Conservation (phyloP, 2,329 filamentous ascomycete genomes). For the Phaeosphaeriaceae sp. region DNA sequence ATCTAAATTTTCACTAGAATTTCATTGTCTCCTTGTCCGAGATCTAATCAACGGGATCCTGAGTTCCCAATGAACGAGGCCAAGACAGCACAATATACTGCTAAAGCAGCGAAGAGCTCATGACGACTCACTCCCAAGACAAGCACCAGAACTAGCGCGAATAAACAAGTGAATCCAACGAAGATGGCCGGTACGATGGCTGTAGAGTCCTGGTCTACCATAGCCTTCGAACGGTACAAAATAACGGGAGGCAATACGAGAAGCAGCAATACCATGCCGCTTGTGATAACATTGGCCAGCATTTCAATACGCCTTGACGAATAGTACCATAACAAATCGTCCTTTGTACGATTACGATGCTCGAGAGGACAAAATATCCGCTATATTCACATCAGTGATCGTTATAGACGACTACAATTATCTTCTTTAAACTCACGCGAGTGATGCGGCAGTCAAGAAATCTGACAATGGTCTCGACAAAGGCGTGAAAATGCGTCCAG, state of each 20-base stretch:
- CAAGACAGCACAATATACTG: conserved; percentile 48
- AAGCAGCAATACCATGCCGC: conserved; percentile 47
- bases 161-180: conserved; percentile 50
- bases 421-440: no score
- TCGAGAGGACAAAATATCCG: conserved; percentile 42
- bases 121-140: conserved; percentile 44
- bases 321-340: conserved; percentile 40
- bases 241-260: conserved; percentile 46
- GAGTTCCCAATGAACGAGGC: conserved; percentile 50
- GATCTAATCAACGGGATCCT: no score
- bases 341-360: conserved; percentile 37
- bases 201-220: conserved; percentile 35
- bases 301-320: conserved; percentile 38
- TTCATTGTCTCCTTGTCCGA: no score
- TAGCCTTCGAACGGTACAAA: conserved; percentile 45
- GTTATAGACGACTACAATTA: no score
- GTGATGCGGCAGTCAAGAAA: no score
- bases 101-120: conserved; percentile 46
- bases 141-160: conserved; percentile 42
- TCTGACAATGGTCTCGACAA: conserved; percentile 44
- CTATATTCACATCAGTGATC: no score
- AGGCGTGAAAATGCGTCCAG: conserved; percentile 46
- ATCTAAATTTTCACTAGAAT: no score
- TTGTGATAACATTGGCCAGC: conserved; percentile 48
- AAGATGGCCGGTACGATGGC: conserved; percentile 50